Base-by-base conservation (phyloP, 306 rosid genomes). In the Trichosanthes cucumerina region DNA sequence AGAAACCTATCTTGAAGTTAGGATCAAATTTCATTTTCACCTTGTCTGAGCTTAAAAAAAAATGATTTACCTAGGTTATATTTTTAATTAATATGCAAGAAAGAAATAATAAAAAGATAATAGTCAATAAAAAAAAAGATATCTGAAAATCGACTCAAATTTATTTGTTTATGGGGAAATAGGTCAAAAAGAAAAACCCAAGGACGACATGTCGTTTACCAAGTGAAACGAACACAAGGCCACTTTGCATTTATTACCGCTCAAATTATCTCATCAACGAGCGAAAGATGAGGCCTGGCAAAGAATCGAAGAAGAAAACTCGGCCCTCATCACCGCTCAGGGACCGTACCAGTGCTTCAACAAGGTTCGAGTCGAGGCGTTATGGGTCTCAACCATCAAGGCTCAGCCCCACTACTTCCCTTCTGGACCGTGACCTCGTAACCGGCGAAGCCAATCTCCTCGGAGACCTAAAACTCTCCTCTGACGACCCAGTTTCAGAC, bases 321-420 rank as follows among this genome's bases (percentile, higher is more conserved):
- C 90, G 91, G 47, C 85, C 88, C 1, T 62, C 82, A 0, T 89
- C 97, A 33, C 92, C 96, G 0, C 5, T 89, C 53, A 87, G 80
- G 86, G 98, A 87, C 71, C 90, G 85, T 70, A 72, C 78, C 80
- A 16, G 83, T 18, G 80, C 78, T 21, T 75, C 90, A 2, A 77
- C 88, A 0, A 74, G 69, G 23, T 58, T 86, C 44, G 82, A 83
- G 19, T 71, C 79, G 10, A 66, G 14, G 53, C 59, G 85, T 3
- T 52, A 81, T 6, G 70, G 80, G 69, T 72, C 83, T 8, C 62
- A 68, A 9, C 46, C 84, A 34, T 68, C 93, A 23, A 74, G 64
- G 52, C 83, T 31, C 41, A 53, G 66, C 52, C n/a, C 86, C 9
- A 75, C 91, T 33, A 62, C 85, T 33, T 81, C 90, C 54, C 83